Evolutionary conservation across 2,329 filamentous ascomycete genomes (phyloP).

Genomic region (Sporothrix protearum): DNA sequence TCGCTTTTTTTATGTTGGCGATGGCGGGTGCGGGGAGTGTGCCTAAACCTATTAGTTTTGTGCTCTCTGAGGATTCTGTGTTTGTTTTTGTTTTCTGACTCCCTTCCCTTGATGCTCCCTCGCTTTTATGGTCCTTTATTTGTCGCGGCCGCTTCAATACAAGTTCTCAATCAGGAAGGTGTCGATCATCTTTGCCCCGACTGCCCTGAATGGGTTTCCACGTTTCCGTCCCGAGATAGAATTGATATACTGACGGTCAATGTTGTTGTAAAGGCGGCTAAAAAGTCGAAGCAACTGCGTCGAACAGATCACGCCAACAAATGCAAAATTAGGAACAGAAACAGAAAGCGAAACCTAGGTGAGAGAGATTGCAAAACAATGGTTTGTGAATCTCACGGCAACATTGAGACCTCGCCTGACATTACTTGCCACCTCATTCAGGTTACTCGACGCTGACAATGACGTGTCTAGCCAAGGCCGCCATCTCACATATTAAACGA

Average conservation of each 20-base stretch:
- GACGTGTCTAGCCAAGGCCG: not conserved
- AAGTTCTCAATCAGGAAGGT: slow-evolving; percentile 5
- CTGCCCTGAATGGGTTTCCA: not conserved
- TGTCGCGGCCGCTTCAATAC: not conserved
- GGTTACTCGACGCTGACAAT: not conserved
- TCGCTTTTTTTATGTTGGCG: slow-evolving; percentile 8
- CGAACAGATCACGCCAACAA: not conserved
- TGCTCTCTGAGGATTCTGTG: not conserved
- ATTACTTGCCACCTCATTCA: not conserved
- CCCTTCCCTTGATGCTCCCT: not conserved
- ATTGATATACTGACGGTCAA: too few species aligned
- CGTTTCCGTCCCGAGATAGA: not conserved
- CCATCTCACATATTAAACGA: not conserved
- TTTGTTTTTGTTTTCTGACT: not conserved
- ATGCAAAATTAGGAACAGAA: not conserved
- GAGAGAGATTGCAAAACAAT: not conserved
- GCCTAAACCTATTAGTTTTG: not conserved
- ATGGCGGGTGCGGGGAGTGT: not conserved
- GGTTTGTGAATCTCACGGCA: not conserved
- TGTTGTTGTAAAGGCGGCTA: not conserved
- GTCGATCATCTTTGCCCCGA: not conserved
- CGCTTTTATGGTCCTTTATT: not conserved
- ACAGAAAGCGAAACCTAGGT: not conserved
- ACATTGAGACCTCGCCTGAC: not conserved
- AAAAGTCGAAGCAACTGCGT: not conserved